phyloP scores from a whole-genome alignment of 2,329 filamentous ascomycete species.

The Hymenoscyphus linearis region DNA sequence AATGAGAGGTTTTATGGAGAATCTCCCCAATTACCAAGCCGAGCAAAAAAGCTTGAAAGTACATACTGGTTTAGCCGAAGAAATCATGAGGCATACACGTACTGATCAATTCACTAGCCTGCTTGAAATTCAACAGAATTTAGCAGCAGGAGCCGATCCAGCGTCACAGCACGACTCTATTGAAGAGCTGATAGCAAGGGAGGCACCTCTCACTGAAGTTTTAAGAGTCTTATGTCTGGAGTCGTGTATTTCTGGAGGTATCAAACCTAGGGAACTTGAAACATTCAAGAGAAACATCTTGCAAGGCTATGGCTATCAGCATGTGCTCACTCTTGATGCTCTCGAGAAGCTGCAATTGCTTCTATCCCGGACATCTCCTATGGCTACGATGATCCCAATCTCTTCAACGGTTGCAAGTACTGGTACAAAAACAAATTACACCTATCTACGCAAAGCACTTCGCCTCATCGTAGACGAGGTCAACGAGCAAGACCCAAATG shows the following conservation, averaged over 20 bases:
- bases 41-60: slow-evolving; percentile 91
- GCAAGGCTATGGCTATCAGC: slow-evolving; percentile 92
- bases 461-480: slow-evolving; percentile 93
- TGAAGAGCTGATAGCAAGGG: slow-evolving; percentile 88
- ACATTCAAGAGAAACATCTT: slow-evolving; percentile 82
- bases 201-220: slow-evolving; percentile 73
- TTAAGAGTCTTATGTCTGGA: slow-evolving; percentile 85
- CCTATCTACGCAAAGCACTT: slow-evolving; percentile 77
- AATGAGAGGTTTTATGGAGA: slow-evolving; percentile 90
- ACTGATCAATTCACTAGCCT: slow-evolving; percentile 84
- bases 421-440: slow-evolving; percentile 83
- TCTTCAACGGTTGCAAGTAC: slow-evolving; percentile 48
- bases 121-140: slow-evolving; percentile 91
- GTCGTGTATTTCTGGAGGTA: slow-evolving; percentile 81
- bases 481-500: slow-evolving; percentile 87
- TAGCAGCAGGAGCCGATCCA: slow-evolving; percentile 85
- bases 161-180: slow-evolving; percentile 85
- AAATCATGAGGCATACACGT: slow-evolving; percentile 88
- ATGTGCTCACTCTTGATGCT: slow-evolving; percentile 80
- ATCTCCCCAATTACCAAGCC: slow-evolving; percentile 84
- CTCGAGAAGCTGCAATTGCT: slow-evolving; percentile 89
- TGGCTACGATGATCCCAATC: slow-evolving; percentile 77
- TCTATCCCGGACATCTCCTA: slow-evolving; percentile 67
- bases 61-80: slow-evolving; percentile 87
- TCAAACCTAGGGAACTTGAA: slow-evolving; percentile 85